These are phyloP conservation scores for Helicocarpus griseus DNA, from an alignment of 2,329 filamentous ascomycete species.

Conservation along the genomic window DNA sequence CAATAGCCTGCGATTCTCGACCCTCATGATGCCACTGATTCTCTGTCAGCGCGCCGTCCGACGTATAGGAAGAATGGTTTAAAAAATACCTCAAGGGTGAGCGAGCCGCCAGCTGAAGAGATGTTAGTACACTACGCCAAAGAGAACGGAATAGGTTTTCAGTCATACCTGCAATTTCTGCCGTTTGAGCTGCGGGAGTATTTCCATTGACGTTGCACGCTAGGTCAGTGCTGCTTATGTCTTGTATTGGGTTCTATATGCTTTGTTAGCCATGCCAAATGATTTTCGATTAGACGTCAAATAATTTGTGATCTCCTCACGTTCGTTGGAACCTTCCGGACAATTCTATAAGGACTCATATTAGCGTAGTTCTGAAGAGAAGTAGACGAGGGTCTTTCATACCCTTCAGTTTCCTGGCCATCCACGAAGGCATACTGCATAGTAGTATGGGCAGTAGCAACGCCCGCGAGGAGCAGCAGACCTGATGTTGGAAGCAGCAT, in stretches of 20 bases:
- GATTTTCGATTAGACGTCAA: background rate
- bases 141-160: slow-evolving; percentile 7
- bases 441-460: background rate
- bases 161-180: slow-evolving; percentile 7
- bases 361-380: too few relatives aligned
- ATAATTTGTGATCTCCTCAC: background rate
- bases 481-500: background rate
- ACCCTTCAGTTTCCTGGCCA: background rate
- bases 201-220: slow-evolving; percentile 13
- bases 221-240: slow-evolving; percentile 6
- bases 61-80: background rate
- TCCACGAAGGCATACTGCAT: background rate
- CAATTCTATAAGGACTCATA: background rate
- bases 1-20: background rate
- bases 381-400: too few relatives aligned
- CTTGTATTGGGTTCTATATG: slow-evolving; percentile 8
- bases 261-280: background rate
- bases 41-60: background rate
- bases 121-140: background rate
- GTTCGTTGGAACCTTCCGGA: background rate
- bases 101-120: background rate
- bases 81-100: background rate
- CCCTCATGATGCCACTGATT: slow-evolving; percentile 4
- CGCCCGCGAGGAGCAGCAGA: background rate
- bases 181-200: slow-evolving; percentile 5